phyloP scores from a whole-genome alignment of 257 asterid genomes.

The Rhazya stricta region DNA sequence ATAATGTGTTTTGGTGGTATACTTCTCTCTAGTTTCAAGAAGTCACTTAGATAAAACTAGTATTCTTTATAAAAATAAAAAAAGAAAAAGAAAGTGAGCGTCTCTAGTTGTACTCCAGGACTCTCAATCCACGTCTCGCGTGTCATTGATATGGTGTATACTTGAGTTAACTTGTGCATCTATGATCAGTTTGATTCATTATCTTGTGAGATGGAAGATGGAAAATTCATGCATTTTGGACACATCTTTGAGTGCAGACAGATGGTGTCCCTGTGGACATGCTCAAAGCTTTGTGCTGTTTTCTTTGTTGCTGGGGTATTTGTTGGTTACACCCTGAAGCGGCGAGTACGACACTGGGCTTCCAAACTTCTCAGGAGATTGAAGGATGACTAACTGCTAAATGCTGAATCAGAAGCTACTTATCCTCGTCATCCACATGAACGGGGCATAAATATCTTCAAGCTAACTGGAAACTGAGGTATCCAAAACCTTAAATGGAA shows the following conservation, averaged over 20 bases:
- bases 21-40: neutral
- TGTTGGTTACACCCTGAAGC: conserved; percentile 75
- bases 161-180: neutral
- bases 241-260: conserved; percentile 42
- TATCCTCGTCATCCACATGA: neutral
- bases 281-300: conserved; percentile 72
- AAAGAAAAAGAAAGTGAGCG: no score
- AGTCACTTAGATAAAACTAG: neutral
- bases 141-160: neutral
- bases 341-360: conserved; percentile 72
- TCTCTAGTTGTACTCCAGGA: neutral
- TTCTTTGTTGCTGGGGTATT: conserved; percentile 77
- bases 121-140: no score
- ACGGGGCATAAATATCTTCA: neutral
- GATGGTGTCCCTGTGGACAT: conserved; percentile 54
- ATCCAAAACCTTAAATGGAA: neutral
- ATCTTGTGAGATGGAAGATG: neutral
- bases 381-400: conserved; percentile 50
- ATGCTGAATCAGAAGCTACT: neutral
- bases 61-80: neutral
- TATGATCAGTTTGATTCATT: neutral
- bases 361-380: conserved; percentile 50
- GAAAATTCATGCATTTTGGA: neutral
- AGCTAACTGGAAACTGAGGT: conserved; percentile 1
- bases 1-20: neutral